phyloP scores from a whole-genome alignment of 495 filamentous ascomycete species.

The Daldinia grandis region DNA sequence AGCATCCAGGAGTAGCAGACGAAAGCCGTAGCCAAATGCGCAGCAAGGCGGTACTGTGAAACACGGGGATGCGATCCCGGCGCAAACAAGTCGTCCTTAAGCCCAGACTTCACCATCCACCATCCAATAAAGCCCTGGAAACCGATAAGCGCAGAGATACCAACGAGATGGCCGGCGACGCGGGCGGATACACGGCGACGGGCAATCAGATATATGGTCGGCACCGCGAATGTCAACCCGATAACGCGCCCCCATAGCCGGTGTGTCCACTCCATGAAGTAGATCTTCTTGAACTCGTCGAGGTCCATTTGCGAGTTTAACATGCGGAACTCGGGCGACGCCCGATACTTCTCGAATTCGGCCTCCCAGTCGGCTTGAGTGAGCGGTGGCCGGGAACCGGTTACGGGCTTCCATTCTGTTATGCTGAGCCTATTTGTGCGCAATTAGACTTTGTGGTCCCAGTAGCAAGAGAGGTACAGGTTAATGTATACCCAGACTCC shows the following conservation, averaged over 20 bases:
- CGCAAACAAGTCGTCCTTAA: slow-evolving; percentile 93
- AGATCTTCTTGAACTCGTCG: slow-evolving; percentile 95
- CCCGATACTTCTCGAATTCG: slow-evolving; percentile 90
- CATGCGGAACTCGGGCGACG: slow-evolving; percentile 88
- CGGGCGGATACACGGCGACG: slow-evolving; percentile 77
- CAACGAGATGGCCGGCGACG: slow-evolving; percentile 79
- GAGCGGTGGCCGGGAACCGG: slow-evolving; percentile 87
- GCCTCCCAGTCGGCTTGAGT: slow-evolving; percentile 81
- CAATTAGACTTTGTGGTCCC: slow-evolving; percentile 25
- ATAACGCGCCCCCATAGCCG: slow-evolving; percentile 94
- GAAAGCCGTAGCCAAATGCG: slow-evolving; percentile 90
- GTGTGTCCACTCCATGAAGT: slow-evolving; percentile 99
- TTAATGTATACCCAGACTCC: slow-evolving; percentile 80
- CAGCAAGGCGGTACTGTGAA: slow-evolving; percentile 89
- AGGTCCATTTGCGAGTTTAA: slow-evolving; percentile 92
- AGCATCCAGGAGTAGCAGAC: slow-evolving; percentile 92
- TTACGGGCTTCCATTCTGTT: slow-evolving; percentile 98
- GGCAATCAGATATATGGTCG: slow-evolving; percentile 86
- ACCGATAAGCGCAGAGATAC: slow-evolving; percentile 87
- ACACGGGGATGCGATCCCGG: slow-evolving; percentile 90
- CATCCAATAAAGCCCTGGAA: slow-evolving; percentile 96
- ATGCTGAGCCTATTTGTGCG: slow-evolving; percentile 78
- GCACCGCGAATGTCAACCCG: slow-evolving; percentile 86
- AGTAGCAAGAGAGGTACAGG: slow-evolving; percentile 23
- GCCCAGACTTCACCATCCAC: slow-evolving; percentile 99